Evolutionary conservation across 352 stramenopile genomes (phyloP), one percentile per base, ranked within the genome.

Genomic region (Phytophthora sp.): DNA sequence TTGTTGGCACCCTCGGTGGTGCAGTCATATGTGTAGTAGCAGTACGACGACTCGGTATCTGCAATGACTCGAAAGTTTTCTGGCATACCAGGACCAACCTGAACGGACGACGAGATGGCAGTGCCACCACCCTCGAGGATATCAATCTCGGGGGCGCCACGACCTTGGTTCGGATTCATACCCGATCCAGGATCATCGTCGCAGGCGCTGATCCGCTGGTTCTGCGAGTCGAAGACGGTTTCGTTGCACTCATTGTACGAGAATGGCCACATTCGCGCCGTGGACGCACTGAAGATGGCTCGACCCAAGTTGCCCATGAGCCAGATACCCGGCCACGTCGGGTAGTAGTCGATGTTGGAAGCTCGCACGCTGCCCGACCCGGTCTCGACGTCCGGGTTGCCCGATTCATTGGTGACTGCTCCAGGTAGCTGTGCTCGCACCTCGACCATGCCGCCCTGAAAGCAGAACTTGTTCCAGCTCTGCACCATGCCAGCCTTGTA

Each of bases 91-190:
- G 87, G 87, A 1, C 62, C 77, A 30, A 98, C 68, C 60, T 99
- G 96, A 12, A 97, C 79, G 9, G 93, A 97, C 37, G 89, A 91
- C 26, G 92, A 98, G 51, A 97, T 87, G 7, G 83, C 77, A 4
- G 65, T 73, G 15, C 94, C 82, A 3, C 69, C 74, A 63, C 91
- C 87, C 94, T 97, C 96, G 6, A 99, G 76, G 18, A 99, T 79
- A 79, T 99, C 95, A 62, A 99, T 99, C 67, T 99, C 96, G 0
- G 96, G 96, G 20, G 95, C 92, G 24, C 96, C 96, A 5, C 96
- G 85, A 11, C 95, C 96, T 48, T 89, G 71, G 42, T 92, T 84
- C 0, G 84, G 63, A 77, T 98, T 88, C 62, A 99, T 57, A 0
- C 95, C 95, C 52, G 80, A 95, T 28, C 98, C 96, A 30, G 97